Percentiles rank a stretch among this genome's conserved stretches.
Conservation (phyloP, 768 basidiomycete species). For the Pleurotus djamor region DNA sequence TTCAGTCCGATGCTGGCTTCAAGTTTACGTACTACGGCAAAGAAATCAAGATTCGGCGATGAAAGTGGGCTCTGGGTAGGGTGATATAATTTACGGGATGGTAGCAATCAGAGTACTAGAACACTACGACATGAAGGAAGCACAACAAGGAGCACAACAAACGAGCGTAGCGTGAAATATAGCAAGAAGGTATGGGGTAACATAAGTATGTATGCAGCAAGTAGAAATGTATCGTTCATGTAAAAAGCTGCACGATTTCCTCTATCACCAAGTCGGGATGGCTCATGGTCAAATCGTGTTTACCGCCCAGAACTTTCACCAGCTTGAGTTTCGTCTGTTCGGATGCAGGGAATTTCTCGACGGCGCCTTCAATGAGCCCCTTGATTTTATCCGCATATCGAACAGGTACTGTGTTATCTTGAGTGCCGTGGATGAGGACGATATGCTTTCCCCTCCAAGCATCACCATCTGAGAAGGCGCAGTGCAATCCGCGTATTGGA, state of each 20-base stretch:
- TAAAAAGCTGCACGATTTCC: conserved; percentile 30
- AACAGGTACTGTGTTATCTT: conserved; percentile 53
- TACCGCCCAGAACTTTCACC: conserved; percentile 47
- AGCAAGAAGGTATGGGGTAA: no score
- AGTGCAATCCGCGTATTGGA: conserved; percentile 60
- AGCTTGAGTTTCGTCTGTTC: conserved; percentile 24
- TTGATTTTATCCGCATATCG: conserved; percentile 48
- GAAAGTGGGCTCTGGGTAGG: no score
- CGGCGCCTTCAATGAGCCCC: background rate
- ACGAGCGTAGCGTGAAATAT: no score
- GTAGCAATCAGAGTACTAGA: no score
- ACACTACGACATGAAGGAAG: no score
- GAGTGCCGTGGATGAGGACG: conserved; percentile 50
- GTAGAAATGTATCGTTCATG: no score
- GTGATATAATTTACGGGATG: no score
- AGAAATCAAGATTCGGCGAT: no score
- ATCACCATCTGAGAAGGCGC: conserved; percentile 49
- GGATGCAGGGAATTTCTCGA: background rate
- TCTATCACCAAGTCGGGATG: conserved; percentile 32
- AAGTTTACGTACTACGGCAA: no score
- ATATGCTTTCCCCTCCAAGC: conserved; percentile 50
- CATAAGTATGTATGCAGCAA: no score
- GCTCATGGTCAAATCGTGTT: conserved; percentile 50
- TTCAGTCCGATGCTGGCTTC: no score
- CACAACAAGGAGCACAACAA: no score